phyloP scores from a whole-genome alignment of 345 rosid species.

The Salix koriyanagi region DNA sequence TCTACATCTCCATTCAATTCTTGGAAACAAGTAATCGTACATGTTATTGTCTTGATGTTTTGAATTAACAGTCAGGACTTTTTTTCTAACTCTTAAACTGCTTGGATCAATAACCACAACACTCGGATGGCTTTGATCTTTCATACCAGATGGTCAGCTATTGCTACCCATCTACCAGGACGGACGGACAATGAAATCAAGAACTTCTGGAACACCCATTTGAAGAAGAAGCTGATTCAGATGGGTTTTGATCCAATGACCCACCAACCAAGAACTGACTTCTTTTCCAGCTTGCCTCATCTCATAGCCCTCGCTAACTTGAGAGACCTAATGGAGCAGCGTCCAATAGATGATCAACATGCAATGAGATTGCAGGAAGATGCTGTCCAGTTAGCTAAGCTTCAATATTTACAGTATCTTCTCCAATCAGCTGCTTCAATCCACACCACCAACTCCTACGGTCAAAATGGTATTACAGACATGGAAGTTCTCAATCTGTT shows the following conservation, averaged over 20 bases:
- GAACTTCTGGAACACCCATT: conserved; percentile 70
- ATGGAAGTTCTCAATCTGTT: conserved; percentile 31
- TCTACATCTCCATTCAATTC: conserved; percentile 70
- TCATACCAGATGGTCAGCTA: conserved; percentile 59
- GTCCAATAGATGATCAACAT: conserved; percentile 38
- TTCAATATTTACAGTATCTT: conserved; percentile 44
- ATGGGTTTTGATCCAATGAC: conserved; percentile 89
- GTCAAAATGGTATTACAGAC: conserved; percentile 33
- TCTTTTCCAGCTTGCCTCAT: conserved; percentile 51
- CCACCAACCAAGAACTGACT: conserved; percentile 65
- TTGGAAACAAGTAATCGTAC: conserved; percentile 61
- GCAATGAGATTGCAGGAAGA: conserved; percentile 50
- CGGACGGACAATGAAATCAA: conserved; percentile 68
- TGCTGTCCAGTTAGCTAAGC: conserved; percentile 44
- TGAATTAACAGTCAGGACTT: background rate
- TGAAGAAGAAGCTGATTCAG: conserved; percentile 65
- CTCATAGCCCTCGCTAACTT: conserved; percentile 56
- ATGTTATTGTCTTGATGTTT: background rate
- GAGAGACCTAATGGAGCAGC: conserved; percentile 36
- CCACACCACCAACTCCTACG: background rate
- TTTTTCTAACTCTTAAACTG: background rate
- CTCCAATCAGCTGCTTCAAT: conserved; percentile 36
- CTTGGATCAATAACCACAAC: background rate
- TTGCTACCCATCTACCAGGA: conserved; percentile 58
- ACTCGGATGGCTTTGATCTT: background rate